phyloP scores from a whole-genome alignment of 192 early-diverging fungal species.

The Pecoramyces ruminantium region DNA sequence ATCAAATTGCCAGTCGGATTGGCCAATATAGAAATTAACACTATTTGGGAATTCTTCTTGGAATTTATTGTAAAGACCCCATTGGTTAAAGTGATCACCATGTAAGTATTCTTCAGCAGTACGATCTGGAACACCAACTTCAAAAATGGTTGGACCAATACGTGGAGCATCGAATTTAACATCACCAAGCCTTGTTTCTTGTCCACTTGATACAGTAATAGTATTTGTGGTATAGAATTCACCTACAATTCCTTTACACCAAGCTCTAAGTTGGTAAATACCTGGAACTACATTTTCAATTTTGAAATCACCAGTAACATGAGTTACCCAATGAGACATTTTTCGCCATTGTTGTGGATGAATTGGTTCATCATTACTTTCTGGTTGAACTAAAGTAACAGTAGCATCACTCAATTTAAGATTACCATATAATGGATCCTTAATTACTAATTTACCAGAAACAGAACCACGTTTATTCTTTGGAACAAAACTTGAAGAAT shows the following conservation, averaged over 20 bases:
- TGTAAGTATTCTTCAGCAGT: background rate
- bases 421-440: background rate
- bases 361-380: background rate
- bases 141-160: background rate
- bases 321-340: background rate
- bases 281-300: background rate
- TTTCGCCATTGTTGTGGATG: background rate
- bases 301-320: background rate
- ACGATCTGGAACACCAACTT: background rate
- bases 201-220: background rate
- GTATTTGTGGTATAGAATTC: background rate
- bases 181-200: background rate
- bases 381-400: background rate
- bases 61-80: background rate
- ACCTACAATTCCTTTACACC: background rate
- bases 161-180: background rate
- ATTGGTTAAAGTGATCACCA: background rate
- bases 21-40: background rate
- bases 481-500: background rate
- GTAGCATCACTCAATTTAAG: background rate
- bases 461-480: background rate
- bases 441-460: background rate
- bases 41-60: background rate
- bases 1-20: background rate
- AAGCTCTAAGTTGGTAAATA: background rate